Evolutionary conservation across 257 asterid genomes (phyloP), one percentile per base, ranked within the genome.

Genomic region (Penstemon eatonii): DNA sequence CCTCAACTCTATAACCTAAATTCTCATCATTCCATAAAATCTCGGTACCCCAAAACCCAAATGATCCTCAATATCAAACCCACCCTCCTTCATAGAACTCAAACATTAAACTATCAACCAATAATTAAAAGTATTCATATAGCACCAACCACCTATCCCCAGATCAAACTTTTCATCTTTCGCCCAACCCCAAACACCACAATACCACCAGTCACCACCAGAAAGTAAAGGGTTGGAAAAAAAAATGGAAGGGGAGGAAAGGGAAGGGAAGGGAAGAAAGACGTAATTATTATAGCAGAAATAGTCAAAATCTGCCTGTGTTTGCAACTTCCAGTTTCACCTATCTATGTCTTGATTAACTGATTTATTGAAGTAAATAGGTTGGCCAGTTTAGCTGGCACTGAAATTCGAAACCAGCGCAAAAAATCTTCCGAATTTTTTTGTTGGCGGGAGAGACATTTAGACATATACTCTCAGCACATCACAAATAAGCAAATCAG

Each of bases 131-230:
- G 33, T 25, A 25, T 25, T 25, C 33, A 0, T 25, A 46, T 46
- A 5, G 11, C 4, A 12, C 52, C 52, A 46, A 41, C 66, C 66
- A 60, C n/a, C 33, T 39, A 60, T n/a, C 18, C 6, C 52, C 33
- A n/a, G 66, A 25, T n/a, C 52, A 60, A 60, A 10, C 53, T 41
- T 15, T 39, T 4, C 66, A 41, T 60, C 38, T 60, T 19, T 12
- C 11, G 52, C 65, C 65, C 9, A n/a, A 60, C 37, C 65, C 33
- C 65, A 60, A 60, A 40, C 65, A 4, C 15, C 65, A 41, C 33
- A 25, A 25, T 25, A 25, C 33, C 33, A 25, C 33, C 33, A 25
- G 33, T 60, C 15, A 60, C 7, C 52, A 46, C 9, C 8, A 46
- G 7, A 6, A 46, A 4, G 4, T 4, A 9, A 7, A 46, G 12